These are phyloP conservation scores for Citrus medica DNA, from an alignment of 345 rosid genomes.

Conservation along the genomic window DNA sequence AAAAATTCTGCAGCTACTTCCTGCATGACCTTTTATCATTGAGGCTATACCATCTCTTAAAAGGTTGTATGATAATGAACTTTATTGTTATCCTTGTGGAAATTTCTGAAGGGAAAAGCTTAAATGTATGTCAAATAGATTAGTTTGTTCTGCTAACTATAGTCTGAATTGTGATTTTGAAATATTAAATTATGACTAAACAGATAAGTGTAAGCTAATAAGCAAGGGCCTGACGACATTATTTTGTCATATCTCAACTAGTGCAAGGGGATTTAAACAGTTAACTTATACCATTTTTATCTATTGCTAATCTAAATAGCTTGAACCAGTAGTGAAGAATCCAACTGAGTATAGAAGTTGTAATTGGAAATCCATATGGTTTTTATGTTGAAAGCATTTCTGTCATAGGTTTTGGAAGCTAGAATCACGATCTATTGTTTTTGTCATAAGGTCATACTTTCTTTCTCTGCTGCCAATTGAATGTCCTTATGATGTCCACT, in stretches of 20 bases:
- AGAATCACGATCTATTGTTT: not conserved
- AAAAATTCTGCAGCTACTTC: not conserved
- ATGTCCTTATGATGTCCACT: not conserved
- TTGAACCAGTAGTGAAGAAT: not conserved
- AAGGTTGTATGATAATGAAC: not conserved
- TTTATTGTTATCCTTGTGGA: not conserved
- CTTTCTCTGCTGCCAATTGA: not conserved
- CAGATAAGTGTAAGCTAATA: not conserved
- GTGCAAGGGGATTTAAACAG: not conserved
- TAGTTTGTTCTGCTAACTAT: not conserved
- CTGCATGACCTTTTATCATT: not conserved
- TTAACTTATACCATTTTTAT: not conserved
- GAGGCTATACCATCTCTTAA: not conserved
- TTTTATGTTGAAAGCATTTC: not conserved
- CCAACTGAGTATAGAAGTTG: not conserved
- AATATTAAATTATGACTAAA: not conserved
- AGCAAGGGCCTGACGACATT: not conserved
- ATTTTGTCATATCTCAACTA: not conserved
- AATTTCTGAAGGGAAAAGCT: not conserved
- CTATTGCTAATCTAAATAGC: not conserved
- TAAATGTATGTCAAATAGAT: not conserved
- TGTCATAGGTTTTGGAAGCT: not conserved
- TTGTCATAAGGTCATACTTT: not conserved
- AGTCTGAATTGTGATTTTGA: not conserved
- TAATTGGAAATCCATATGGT: not conserved